Percentiles rank a stretch among this genome's conserved stretches.
Evolutionary conservation across 345 rosid species (phyloP).

Genomic region (Arabis alpina): DNA sequence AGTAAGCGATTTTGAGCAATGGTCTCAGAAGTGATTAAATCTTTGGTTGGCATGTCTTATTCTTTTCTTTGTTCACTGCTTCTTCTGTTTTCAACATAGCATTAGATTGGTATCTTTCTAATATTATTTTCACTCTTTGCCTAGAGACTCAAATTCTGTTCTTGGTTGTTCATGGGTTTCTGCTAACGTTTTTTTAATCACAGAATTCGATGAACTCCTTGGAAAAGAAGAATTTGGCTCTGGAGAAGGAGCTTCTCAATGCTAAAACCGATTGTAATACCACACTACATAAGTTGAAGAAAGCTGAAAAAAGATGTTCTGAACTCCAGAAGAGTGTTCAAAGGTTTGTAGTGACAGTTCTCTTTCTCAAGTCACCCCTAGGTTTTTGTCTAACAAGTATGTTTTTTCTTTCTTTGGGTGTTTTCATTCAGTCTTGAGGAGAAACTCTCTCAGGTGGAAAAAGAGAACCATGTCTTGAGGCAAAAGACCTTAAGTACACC

Average conservation of each 20-base stretch:
- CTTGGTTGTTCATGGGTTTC: slow-evolving; percentile 32
- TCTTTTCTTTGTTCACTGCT: no score
- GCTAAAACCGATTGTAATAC: slow-evolving; percentile 60
- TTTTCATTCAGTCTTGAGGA: slow-evolving; percentile 62
- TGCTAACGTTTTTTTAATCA: slow-evolving; percentile 19
- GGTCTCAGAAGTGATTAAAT: not conserved
- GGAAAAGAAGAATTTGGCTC: slow-evolving; percentile 68
- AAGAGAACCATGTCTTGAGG: slow-evolving; percentile 83
- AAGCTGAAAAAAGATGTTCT: slow-evolving; percentile 69
- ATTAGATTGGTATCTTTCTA: no score
- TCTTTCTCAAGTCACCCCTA: slow-evolving; percentile 16
- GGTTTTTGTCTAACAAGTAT: slow-evolving; percentile 5
- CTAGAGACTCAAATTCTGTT: slow-evolving; percentile 24
- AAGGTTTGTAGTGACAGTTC: slow-evolving; percentile 54
- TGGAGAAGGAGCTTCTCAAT: slow-evolving; percentile 71
- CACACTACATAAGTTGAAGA: slow-evolving; percentile 61
- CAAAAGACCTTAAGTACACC: slow-evolving; percentile 69
- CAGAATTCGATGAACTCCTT: slow-evolving; percentile 61
- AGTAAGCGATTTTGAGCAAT: slow-evolving; percentile 3
- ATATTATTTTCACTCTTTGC: not conserved
- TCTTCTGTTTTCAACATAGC: no score
- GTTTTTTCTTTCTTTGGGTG: not conserved
- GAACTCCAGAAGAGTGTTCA: slow-evolving; percentile 69
- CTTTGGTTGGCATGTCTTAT: no score
- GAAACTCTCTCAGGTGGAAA: slow-evolving; percentile 74